phyloP scores from a whole-genome alignment of 2,329 filamentous ascomycete species.

The Capronia coronata region DNA sequence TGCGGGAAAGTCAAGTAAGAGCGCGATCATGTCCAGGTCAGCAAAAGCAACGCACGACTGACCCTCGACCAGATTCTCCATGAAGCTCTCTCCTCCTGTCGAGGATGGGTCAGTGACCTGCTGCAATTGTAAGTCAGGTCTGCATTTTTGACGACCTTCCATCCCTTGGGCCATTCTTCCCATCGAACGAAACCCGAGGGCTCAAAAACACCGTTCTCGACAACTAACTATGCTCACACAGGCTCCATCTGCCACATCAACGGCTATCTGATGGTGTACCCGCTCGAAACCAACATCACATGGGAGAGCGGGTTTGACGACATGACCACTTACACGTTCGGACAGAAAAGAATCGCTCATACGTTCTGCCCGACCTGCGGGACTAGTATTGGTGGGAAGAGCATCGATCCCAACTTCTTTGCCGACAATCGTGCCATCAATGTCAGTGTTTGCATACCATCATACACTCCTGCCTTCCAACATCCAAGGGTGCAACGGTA shows the following conservation, averaged over 20 bases:
- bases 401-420: constrained; percentile 27
- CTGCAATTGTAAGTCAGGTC: constrained; percentile 28
- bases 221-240: constrained; percentile 12
- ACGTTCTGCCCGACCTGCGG: constrained; percentile 33
- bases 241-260: constrained; percentile 32
- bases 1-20: constrained; percentile 26
- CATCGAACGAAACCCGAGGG: too few species aligned
- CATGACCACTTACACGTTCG: constrained; percentile 31
- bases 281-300: constrained; percentile 25
- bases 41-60: not conserved
- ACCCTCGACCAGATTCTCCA: constrained; percentile 21
- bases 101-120: constrained; percentile 25
- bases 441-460: constrained; percentile 23
- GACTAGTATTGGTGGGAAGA: constrained; percentile 29
- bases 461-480: not conserved
- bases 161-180: too few species aligned
- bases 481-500: too few species aligned
- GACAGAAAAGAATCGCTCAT: constrained; percentile 28
- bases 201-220: too few species aligned
- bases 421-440: constrained; percentile 30
- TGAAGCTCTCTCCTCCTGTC: constrained; percentile 28
- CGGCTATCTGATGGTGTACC: constrained; percentile 32
- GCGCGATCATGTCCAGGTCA: not conserved
- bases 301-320: constrained; percentile 26
- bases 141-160: too few species aligned